These are phyloP conservation scores for Raphanus sativus DNA, from an alignment of 345 rosid species.

Conservation along the genomic window DNA sequence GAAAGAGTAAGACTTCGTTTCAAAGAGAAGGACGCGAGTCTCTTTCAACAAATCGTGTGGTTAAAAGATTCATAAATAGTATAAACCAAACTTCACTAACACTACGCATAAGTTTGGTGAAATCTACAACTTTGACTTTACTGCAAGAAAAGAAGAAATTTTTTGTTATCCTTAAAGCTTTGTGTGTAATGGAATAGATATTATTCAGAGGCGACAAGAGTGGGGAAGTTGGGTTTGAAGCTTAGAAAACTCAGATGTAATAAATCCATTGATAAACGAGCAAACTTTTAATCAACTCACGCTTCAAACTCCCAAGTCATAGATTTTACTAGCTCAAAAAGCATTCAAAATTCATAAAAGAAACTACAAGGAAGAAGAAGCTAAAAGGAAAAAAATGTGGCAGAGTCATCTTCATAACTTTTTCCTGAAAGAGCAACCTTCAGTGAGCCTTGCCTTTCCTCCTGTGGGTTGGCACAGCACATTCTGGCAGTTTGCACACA, in stretches of 20 bases:
- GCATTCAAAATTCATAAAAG: background rate
- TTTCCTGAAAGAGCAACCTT: slow-evolving; percentile 59
- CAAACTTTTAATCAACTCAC: background rate
- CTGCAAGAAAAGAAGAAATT: background rate
- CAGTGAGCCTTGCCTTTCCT: slow-evolving; percentile 51
- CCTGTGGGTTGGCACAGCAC: slow-evolving; percentile 63
- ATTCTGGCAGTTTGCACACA: slow-evolving; percentile 59
- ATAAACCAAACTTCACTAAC: slow-evolving; percentile 51
- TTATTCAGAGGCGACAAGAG: background rate
- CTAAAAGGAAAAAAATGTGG: background rate
- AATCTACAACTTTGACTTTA: slow-evolving; percentile 25
- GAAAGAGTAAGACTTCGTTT: slow-evolving; percentile 58
- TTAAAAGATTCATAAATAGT: slow-evolving; percentile 44
- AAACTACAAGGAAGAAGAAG: background rate
- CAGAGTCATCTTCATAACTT: slow-evolving; percentile 9
- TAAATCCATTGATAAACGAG: background rate
- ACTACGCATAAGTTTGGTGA: slow-evolving; percentile 34
- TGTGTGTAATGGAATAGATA: slow-evolving; percentile 20
- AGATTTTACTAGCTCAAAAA: slow-evolving; percentile 7
- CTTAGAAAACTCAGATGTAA: background rate
- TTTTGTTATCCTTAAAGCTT: background rate
- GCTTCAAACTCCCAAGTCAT: background rate
- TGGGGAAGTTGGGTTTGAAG: background rate
- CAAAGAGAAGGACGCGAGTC: slow-evolving; percentile 81
- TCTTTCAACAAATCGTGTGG: slow-evolving; percentile 61